These are phyloP conservation scores for Yarrowia bubula DNA, from an alignment of 805 yeast species.

Conservation along the genomic window DNA sequence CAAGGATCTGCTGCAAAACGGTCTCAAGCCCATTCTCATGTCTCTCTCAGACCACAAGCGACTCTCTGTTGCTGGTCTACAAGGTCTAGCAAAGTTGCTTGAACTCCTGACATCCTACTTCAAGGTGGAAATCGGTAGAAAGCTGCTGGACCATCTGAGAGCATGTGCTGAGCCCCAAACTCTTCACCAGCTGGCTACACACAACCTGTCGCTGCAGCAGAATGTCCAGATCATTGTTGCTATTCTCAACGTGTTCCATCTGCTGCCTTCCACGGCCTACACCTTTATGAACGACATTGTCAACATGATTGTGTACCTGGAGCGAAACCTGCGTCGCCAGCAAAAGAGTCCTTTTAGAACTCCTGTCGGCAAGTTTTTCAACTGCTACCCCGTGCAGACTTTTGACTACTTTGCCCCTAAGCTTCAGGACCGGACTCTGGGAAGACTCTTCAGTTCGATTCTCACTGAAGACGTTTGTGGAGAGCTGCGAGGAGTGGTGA, in stretches of 20 bases:
- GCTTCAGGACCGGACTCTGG: constrained; percentile 61
- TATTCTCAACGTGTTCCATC: constrained; percentile 84
- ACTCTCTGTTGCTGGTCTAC: constrained; percentile 82
- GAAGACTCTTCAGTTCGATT: constrained; percentile 65
- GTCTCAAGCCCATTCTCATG: constrained; percentile 92
- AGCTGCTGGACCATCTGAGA: constrained; percentile 84
- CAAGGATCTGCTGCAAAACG: constrained; percentile 90
- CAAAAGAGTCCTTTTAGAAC: constrained; percentile 84
- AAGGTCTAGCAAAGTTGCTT: constrained; percentile 81
- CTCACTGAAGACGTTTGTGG: constrained; percentile 54
- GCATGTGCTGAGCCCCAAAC: constrained; percentile 92
- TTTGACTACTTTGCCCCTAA: constrained; percentile 66
- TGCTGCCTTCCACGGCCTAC: constrained; percentile 87
- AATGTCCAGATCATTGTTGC: constrained; percentile 87
- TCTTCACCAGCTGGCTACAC: constrained; percentile 70
- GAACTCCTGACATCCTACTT: constrained; percentile 88
- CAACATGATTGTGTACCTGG: constrained; percentile 70
- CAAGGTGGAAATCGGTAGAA: constrained; percentile 94
- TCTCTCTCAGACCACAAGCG: constrained; percentile 91
- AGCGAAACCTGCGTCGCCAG: constrained; percentile 78
- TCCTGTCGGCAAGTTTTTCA: constrained; percentile 84
- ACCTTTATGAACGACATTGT: constrained; percentile 87
- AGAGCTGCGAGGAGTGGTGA: constrained; percentile 42
- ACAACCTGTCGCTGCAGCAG: constrained; percentile 74
- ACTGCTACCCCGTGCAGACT: constrained; percentile 76